Evolutionary conservation across 2,329 filamentous ascomycete species (phyloP), one percentile per base, ranked within the genome.

Genomic region (Cladosporium halotolerans): DNA sequence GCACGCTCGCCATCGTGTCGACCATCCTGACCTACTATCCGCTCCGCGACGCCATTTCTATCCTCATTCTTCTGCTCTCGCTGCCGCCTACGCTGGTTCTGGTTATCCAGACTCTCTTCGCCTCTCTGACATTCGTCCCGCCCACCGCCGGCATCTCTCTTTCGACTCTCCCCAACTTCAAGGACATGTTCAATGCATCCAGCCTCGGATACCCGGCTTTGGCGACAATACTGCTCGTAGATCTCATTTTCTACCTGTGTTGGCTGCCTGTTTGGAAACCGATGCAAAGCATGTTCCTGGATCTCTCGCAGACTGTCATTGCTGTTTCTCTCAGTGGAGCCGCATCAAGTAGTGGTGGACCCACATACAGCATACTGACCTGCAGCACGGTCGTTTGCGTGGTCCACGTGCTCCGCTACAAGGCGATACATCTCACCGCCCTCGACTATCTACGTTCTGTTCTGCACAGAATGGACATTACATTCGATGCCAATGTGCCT

Each of bases 1-100:
- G 86, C 55, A 83, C 88, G 45, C 73, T 95, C 61, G 84, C 88
- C 63, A 78, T 95, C 60, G 86, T 87, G 58, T 81, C 88, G 62
- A 96, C 90, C 52, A 92, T 97, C 63, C 82, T 97, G 68, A 84
- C 84, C 65, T 89, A 90, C 49, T 92, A 91, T 65, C 92, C 92
- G 51, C 83, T 96, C 67, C 88, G 89, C 74, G 92, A 97, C 74
- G 96, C 92, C 57, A 89, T 96, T 72, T 90, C 92, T 68, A 96
- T 97, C 66, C 83, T 97, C 70, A 96, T 96, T 72, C 88, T 96
- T 64, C 82, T 97, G 61, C 87, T 96, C 72, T 91, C 95, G 68
- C 83, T 96, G 9, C 91, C 92, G 31, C 89, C 91, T 18, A 85
- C 92, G 64, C 84, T 92, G 55, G 80, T 96, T 64, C 92, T 90